A percentile compares a stretch with the other conserved stretches of the same genome.
Conservation (phyloP, 1,284 basidiomycete species). For the Cutaneotrichosporon mucoides region DNA sequence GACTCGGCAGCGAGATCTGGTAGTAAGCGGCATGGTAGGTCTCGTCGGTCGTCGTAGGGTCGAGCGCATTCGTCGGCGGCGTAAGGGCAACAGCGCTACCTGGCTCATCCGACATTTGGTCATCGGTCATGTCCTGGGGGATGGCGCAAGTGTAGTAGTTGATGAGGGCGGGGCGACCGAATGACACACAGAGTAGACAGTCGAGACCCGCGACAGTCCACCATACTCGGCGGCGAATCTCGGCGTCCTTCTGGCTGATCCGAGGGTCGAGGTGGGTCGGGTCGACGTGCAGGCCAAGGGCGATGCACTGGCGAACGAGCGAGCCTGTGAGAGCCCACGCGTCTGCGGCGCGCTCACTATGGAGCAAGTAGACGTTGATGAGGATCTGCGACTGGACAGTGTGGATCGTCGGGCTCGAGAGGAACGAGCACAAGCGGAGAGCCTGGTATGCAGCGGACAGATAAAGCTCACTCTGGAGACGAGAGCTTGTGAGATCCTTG, state of each 20-base stretch:
- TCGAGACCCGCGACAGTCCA: constrained; percentile 49
- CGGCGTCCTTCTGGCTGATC: constrained; percentile 44
- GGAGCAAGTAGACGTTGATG: constrained; percentile 45
- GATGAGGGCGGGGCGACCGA: constrained; percentile 44
- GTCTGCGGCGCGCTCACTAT: constrained; percentile 46
- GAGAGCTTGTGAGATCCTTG: constrained; percentile 42
- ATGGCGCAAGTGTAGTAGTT: constrained; percentile 46
- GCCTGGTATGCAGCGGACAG: constrained; percentile 49
- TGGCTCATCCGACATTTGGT: constrained; percentile 37
- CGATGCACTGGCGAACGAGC: constrained; percentile 44
- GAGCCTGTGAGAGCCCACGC: constrained; percentile 44
- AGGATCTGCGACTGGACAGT: constrained; percentile 44
- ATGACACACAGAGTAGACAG: constrained; percentile 43
- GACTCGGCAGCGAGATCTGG: constrained; percentile 46
- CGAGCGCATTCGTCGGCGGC: constrained; percentile 32
- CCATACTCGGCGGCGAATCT: constrained; percentile 44
- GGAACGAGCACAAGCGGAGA: constrained; percentile 47
- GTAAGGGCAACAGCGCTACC: constrained; percentile 29
- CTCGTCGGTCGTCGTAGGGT: constrained; percentile 36
- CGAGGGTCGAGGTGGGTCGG: constrained; percentile 39
- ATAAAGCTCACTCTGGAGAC: constrained; percentile 48
- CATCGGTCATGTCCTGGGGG: constrained; percentile 44
- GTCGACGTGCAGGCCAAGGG: constrained; percentile 48
- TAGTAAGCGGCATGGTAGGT: constrained; percentile 48
- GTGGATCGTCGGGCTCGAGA: constrained; percentile 44